Conservation (phyloP, 805 yeast genomes). For the Clavispora santaluciae region DNA sequence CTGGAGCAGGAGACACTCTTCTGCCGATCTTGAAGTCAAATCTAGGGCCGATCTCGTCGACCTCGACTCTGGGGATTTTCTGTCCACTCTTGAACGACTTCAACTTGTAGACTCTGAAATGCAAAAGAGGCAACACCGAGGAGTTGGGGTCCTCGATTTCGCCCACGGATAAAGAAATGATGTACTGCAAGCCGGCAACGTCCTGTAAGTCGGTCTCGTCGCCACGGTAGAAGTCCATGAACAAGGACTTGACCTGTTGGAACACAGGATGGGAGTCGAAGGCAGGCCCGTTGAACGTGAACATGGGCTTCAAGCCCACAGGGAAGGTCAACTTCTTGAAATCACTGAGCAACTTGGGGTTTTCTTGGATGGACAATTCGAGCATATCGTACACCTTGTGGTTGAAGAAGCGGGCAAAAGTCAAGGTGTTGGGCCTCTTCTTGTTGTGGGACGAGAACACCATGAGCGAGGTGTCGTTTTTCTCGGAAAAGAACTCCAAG, state of each 20-base stretch:
- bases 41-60: conserved; percentile 94
- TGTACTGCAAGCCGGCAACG: conserved; percentile 91
- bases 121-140: conserved; percentile 67
- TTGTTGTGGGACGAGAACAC: conserved; percentile 78
- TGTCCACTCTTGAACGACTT: conserved; percentile 80
- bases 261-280: conserved; percentile 87
- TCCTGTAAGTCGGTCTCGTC: conserved; percentile 78
- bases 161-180: conserved; percentile 74
- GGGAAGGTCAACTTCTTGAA: conserved; percentile 78
- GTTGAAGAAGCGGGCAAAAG: conserved; percentile 86
- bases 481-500: conserved; percentile 89
- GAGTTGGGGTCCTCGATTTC: conserved; percentile 73
- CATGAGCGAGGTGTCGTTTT: conserved; percentile 84
- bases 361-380: conserved; percentile 70
- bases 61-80: conserved; percentile 88
- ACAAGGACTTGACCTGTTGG: conserved; percentile 80
- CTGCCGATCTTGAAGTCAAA: conserved; percentile 91
- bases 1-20: conserved; percentile 74
- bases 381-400: conserved; percentile 90
- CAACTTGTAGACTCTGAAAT: conserved; percentile 87
- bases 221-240: conserved; percentile 87
- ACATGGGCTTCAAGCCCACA: conserved; percentile 91
- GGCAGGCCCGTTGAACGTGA: conserved; percentile 85
- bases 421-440: conserved; percentile 88
- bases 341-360: conserved; percentile 66